Evolutionary conservation across 192 early-diverging fungal genomes (phyloP), one percentile per base, ranked within the genome.

Genomic region (Phycomyces nitens): DNA sequence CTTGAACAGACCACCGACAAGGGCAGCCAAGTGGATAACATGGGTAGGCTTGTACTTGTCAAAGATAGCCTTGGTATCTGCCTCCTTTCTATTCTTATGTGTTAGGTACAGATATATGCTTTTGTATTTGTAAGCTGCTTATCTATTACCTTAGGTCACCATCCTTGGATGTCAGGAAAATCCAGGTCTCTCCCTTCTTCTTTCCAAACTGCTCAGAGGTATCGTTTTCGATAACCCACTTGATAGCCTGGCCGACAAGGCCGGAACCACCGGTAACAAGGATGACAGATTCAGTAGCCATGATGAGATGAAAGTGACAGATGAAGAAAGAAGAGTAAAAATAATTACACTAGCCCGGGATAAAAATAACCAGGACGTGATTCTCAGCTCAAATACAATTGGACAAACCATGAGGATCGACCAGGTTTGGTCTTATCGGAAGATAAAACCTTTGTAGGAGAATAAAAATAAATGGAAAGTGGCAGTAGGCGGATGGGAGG

Each of bases 261-360:
- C 90, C 90, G 42, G 86, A 80, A 34, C 88, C 86, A 53, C 90
- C 90, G 24, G 90, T 92, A 59, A 92, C 90, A 49, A 92, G 75
- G 68, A 92, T 86, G 26, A 88, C 78, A 57, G 64, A 59, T 38
- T 61, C 52, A 41, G 56, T 26, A 58, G 51, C 27, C 50, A 54
- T 64, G 38, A 42, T 58, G 21, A 38, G 50, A 62, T 18, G 49
- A 61, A 59, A 20, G 43, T 38, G n/a, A 42, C 14, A 38, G 53
- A 56, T n/a, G 52, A 64, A 16, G 23, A 50, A 26, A 58, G 58
- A 60, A 22, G 24, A 51, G 58, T 21, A 42, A 54, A 60, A 53
- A 69, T 24, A 7, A 14, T 47, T 11, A 47, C 12, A 34, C 29
- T 34, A 7, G 29, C 29, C 29, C 29, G 29, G 29, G 29, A 34